Percentiles rank a stretch among this genome's conserved stretches.
Evolutionary conservation across 192 early-diverging fungal species (phyloP).

Genomic region (Chytriomyces sp.): DNA sequence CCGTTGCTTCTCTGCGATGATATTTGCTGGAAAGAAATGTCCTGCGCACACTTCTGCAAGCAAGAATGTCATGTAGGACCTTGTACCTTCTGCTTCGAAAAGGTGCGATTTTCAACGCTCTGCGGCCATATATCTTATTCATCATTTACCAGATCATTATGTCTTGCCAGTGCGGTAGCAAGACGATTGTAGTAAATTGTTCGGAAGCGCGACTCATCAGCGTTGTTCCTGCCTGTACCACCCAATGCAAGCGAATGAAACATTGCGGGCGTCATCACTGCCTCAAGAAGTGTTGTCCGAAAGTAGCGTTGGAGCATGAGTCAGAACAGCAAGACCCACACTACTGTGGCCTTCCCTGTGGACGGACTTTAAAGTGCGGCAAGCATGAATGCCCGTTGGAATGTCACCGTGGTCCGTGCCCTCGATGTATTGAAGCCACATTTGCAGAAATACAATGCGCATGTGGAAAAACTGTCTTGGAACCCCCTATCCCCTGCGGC

Average conservation of each 20-base stretch:
- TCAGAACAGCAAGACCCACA: not conserved
- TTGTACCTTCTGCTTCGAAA: conserved; percentile 11
- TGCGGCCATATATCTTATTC: not conserved
- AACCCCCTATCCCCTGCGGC: conserved; percentile 13
- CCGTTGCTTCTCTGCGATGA: conserved; percentile 12
- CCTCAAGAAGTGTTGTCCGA: conserved; percentile 8
- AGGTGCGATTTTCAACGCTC: not conserved
- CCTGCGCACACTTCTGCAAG: conserved; percentile 14
- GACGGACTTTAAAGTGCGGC: conserved; percentile 9
- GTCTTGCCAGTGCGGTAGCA: not conserved
- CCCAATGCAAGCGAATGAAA: not conserved
- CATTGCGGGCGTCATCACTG: conserved; percentile 10
- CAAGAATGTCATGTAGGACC: conserved; percentile 13
- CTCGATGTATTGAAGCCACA: conserved; percentile 5
- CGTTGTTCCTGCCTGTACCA: conserved; percentile 2
- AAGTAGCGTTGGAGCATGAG: not conserved
- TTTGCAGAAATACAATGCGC: not conserved
- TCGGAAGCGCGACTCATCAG: not conserved
- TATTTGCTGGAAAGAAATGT: conserved; percentile 7
- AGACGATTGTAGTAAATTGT: not conserved
- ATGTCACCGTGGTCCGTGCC: conserved; percentile 24
- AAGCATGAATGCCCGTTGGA: conserved; percentile 7
- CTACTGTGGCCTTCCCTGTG: not conserved
- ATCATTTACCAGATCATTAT: not conserved
- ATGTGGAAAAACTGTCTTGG: conserved; percentile 22